Evolutionary conservation across 208 protist species (phyloP).

Genomic region (Crithidia sp.): DNA sequence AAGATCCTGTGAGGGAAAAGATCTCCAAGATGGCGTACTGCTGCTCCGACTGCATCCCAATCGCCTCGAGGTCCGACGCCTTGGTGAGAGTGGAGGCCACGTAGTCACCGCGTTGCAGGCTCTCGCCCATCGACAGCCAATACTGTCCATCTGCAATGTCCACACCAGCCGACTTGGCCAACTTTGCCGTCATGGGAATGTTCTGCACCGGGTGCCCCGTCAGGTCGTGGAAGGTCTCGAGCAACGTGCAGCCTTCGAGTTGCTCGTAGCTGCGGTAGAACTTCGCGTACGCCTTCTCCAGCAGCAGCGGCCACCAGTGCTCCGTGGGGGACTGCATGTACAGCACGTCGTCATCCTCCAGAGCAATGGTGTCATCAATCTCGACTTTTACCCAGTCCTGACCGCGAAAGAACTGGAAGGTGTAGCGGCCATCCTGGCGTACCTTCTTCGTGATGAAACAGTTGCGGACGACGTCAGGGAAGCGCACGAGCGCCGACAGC

Average conservation of each 20-base stretch:
- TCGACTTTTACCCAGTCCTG: conserved; percentile 77
- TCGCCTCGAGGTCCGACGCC: conserved; percentile 31
- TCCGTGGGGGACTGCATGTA: conserved; percentile 75
- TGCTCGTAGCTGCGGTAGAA: conserved; percentile 81
- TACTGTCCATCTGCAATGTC: conserved; percentile 51
- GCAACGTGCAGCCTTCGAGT: conserved; percentile 76
- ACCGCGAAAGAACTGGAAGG: conserved; percentile 84
- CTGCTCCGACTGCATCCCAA: conserved; percentile 73
- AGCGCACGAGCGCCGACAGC: conserved; percentile 61
- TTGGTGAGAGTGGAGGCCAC: conserved; percentile 56
- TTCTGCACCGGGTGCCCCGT: conserved; percentile 80
- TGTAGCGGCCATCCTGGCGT: conserved; percentile 80
- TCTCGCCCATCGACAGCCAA: conserved; percentile 52
- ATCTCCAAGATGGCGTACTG: conserved; percentile 72
- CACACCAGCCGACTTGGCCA: conserved; percentile 60
- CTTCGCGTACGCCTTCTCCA: conserved; percentile 93
- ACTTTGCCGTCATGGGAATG: conserved; percentile 63
- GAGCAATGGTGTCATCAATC: conserved; percentile 76
- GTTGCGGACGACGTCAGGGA: conserved; percentile 74
- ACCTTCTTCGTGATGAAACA: conserved; percentile 85
- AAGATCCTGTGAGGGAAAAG: conserved; percentile 58
- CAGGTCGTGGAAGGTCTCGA: conserved; percentile 81
- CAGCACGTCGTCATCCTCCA: conserved; percentile 58
- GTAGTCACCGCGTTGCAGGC: conserved; percentile 55
- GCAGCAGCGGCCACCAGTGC: conserved; percentile 85